Conservation (phyloP, 2,329 filamentous ascomycete genomes). For the Aspergillus fructus region DNA sequence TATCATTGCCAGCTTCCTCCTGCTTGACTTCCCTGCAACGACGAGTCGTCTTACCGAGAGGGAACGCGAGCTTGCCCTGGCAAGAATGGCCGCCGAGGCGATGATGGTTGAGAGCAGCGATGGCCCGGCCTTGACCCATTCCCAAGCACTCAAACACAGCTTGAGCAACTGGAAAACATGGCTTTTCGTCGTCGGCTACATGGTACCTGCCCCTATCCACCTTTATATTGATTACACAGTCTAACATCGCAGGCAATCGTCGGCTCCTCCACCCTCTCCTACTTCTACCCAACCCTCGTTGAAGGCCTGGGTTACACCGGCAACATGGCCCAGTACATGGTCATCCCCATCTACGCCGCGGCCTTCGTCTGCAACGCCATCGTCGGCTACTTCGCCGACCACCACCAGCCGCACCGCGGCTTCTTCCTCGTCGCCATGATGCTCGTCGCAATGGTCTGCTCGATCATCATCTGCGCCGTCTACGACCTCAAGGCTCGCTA, state of each 20-base stretch:
- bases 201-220: slow-evolving; percentile 17
- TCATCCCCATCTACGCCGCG: slow-evolving; percentile 53
- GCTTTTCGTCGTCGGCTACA: slow-evolving; percentile 44
- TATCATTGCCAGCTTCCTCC: slow-evolving; percentile 44
- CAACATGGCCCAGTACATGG: slow-evolving; percentile 18
- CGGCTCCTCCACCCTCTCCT: slow-evolving; percentile 34
- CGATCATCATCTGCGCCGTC: slow-evolving; percentile 45
- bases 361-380: slow-evolving; percentile 52
- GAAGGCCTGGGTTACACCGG: slow-evolving; percentile 24
- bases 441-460: slow-evolving; percentile 36
- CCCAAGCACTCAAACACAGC: slow-evolving; percentile 18
- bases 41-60: slow-evolving; percentile 40
- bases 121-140: slow-evolving; percentile 15
- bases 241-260: slow-evolving; percentile 31
- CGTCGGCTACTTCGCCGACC: slow-evolving; percentile 51
- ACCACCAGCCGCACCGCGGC: slow-evolving; percentile 47
- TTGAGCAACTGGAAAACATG: slow-evolving; percentile 37
- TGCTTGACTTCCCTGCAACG: slow-evolving; percentile 52
- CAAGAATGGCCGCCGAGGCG: slow-evolving; percentile 21
- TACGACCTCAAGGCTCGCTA: slow-evolving; percentile 56
- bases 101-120: slow-evolving; percentile 19
- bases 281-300: slow-evolving; percentile 34
- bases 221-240: too few relatives aligned
- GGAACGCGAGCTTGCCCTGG: slow-evolving; percentile 24
- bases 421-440: slow-evolving; percentile 53